Evolutionary conservation across 495 filamentous ascomycete genomes (phyloP), one percentile per base, ranked within the genome.

Genomic region (Tuber melanosporum): DNA sequence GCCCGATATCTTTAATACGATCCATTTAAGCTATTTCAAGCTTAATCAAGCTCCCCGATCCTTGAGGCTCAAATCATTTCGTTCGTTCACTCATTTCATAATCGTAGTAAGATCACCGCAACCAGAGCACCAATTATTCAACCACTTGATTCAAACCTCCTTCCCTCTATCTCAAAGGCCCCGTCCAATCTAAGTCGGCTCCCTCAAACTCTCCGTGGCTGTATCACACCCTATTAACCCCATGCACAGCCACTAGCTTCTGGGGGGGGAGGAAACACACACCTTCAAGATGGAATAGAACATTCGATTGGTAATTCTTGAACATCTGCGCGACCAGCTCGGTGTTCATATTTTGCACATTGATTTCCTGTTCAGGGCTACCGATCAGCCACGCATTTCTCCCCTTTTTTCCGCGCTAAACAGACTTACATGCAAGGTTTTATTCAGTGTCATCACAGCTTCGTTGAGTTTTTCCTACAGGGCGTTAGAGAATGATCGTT

Each of bases 241-340:
- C 9, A 74, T 10, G 32, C n/a, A 12, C 17, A 39, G 57, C 47
- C 20, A 15, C 41, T 14, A 26, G 15, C 41, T 45, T 14, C 17
- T 4, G 41, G 43, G 26, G 26, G 57, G n/a, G n/a, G 57, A 1
- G 15, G 8, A 10, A n/a, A 57, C 19, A 75, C 85, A 74, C 87
- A 96, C 95, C 95, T 90, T 98, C 96, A 43, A 99, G 87, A 82
- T 99, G 95, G 83, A 99, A 99, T 2, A 98, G 87, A 20, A 99
- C 95, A 82, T 98, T 99, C 6, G 93, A 97, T 84, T 97, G 94
- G 84, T 99, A 99, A 85, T 98, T 99, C 88, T 98, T 97, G 87
- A 98, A 99, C 95, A 99, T 99, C 85, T 98, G 95, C 12, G 95
- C 94, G 5, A 98, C 95, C 14, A 98, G 87, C 86, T 98, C 95